Evolutionary conservation across 441 rosid genomes (phyloP).

Genomic region (Gossypium davidsonii): DNA sequence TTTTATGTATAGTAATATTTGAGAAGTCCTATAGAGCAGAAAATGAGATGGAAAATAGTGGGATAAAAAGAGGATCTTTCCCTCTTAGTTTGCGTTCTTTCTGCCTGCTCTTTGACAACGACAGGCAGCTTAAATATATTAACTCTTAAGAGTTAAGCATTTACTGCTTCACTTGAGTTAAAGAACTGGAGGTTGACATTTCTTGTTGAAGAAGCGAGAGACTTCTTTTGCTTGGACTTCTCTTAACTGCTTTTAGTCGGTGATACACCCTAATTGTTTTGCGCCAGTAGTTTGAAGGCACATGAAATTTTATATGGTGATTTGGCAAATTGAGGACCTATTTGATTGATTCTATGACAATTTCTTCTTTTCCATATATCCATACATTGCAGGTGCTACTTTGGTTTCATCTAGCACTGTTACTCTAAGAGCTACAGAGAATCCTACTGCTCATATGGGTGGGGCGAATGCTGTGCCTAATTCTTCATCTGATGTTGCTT

Average conservation of each 20-base stretch:
- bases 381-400: constrained; percentile 31
- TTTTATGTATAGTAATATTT: neutral
- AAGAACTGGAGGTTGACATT: constrained; percentile 6
- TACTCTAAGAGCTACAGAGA: constrained; percentile 28
- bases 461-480: constrained; percentile 30
- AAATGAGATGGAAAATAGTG: neutral
- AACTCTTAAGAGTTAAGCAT: neutral
- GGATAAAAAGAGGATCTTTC: neutral
- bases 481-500: constrained; percentile 29
- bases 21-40: neutral
- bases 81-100: neutral
- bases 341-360: neutral
- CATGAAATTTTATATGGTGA: neutral
- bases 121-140: neutral
- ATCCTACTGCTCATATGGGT: constrained; percentile 26
- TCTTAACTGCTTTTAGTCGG: neutral
- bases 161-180: constrained; percentile 6
- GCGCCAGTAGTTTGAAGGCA: neutral
- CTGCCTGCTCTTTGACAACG: neutral
- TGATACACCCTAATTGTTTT: neutral
- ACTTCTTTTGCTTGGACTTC: constrained; percentile 1
- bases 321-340: neutral
- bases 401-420: constrained; percentile 26
- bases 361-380: constrained; percentile 7
- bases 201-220: neutral